Evolutionary conservation across 2,329 filamentous ascomycete genomes (phyloP).

Genomic region (Botrytis hyacinthi): DNA sequence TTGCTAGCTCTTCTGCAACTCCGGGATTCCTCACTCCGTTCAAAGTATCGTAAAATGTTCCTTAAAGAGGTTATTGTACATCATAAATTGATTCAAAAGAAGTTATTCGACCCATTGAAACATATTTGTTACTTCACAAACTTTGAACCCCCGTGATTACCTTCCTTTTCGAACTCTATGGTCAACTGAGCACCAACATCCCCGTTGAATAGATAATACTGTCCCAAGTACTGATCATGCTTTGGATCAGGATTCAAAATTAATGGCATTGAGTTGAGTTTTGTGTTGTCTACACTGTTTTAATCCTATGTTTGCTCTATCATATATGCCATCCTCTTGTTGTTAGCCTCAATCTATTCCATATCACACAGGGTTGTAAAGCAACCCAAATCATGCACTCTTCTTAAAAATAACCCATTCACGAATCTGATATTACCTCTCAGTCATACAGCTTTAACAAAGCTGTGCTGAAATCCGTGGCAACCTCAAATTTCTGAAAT

Average conservation of each 20-base stretch:
- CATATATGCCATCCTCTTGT: neutral
- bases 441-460: too few species aligned
- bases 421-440: neutral
- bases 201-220: neutral
- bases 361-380: neutral
- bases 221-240: neutral
- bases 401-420: rapidly evolving
- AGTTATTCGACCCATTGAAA: neutral
- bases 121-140: neutral
- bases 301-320: neutral
- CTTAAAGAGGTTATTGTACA: neutral
- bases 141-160: neutral
- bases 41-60: too few species aligned
- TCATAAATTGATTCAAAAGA: neutral
- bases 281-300: neutral
- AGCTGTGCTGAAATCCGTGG: too few species aligned
- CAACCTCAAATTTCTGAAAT: neutral
- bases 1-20: neutral
- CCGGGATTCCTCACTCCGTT: neutral
- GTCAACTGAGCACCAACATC: neutral
- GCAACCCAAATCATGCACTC: neutral
- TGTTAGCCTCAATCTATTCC: neutral
- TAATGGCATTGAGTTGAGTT: neutral
- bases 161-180: neutral
- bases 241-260: neutral